Conservation (phyloP, 345 rosid species). For the Noccaea caerulescens region DNA sequence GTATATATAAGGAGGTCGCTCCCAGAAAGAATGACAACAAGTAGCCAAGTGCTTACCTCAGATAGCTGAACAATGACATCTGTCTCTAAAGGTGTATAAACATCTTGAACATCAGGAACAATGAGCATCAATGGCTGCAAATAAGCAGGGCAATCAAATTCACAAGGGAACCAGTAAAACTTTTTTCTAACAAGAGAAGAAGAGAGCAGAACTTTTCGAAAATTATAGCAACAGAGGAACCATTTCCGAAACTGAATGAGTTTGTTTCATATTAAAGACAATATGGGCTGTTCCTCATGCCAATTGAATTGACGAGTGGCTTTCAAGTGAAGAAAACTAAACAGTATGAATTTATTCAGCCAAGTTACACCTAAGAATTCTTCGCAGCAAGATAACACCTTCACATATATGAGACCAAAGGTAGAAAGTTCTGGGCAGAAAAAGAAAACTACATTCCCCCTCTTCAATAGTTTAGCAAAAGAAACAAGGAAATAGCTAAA, state of each 20-base stretch:
- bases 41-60: constrained; percentile 62
- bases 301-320: constrained; percentile 5
- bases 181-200: background rate
- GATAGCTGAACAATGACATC: constrained; percentile 91
- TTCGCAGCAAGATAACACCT: constrained; percentile 23
- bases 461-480: background rate
- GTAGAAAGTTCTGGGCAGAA: constrained; percentile 20
- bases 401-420: constrained; percentile 13
- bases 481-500: constrained; percentile 8
- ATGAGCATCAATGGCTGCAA: constrained; percentile 98
- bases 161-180: constrained; percentile 7
- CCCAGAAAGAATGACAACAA: constrained; percentile 15
- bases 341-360: constrained; percentile 6
- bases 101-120: constrained; percentile 97
- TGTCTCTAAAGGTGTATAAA: constrained; percentile 89
- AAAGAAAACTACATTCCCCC: background rate
- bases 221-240: background rate
- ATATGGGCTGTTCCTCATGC: constrained; percentile 3
- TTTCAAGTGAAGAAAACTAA: constrained; percentile 11
- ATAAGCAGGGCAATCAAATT: constrained; percentile 26
- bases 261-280: background rate
- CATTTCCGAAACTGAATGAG: background rate
- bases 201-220: constrained; percentile 16
- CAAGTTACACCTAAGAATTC: constrained; percentile 8
- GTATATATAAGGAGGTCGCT: background rate